phyloP scores from a whole-genome alignment of 2,329 filamentous ascomycete species.

The Pseudocercospora vitis region DNA sequence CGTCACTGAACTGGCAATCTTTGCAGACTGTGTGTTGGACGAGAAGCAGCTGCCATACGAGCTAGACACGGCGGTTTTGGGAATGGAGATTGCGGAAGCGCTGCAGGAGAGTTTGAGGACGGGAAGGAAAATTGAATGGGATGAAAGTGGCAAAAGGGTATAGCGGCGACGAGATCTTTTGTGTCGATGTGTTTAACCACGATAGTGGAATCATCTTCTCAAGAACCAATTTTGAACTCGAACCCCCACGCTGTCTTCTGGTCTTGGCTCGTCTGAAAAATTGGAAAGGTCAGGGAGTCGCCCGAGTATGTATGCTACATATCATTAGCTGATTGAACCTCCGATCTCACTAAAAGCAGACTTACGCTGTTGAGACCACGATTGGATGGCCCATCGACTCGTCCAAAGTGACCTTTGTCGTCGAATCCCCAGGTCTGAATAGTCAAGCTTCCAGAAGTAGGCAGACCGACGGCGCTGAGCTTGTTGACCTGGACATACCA shows the following conservation, averaged over 20 bases:
- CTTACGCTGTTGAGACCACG: slow-evolving; percentile 28
- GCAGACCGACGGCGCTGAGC: slow-evolving; percentile 39
- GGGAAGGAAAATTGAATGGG: slow-evolving; percentile 55
- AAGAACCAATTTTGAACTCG: slow-evolving; percentile 36
- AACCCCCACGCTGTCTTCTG: slow-evolving; percentile 44
- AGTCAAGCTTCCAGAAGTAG: slow-evolving; percentile 35
- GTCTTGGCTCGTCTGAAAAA: slow-evolving; percentile 40
- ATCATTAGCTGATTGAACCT: slow-evolving; percentile 3
- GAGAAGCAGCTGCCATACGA: slow-evolving; percentile 40
- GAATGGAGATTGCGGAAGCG: slow-evolving; percentile 46
- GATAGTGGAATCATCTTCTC: no score
- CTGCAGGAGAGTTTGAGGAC: slow-evolving; percentile 59
- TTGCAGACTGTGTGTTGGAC: slow-evolving; percentile 40
- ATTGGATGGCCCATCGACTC: slow-evolving; percentile 37
- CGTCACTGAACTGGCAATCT: slow-evolving; percentile 44
- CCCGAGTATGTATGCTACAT: slow-evolving; percentile 38
- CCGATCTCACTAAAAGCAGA: background rate
- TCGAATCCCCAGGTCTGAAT: slow-evolving; percentile 36
- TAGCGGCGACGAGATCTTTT: no score
- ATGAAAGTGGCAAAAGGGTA: slow-evolving; percentile 31
- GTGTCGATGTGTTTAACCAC: no score
- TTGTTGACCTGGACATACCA: slow-evolving; percentile 41
- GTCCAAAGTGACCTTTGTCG: slow-evolving; percentile 31
- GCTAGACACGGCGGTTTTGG: slow-evolving; percentile 41
- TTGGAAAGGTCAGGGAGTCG: slow-evolving; percentile 41